phyloP scores from a whole-genome alignment of 1,139 yeast genomes.

The Yamadazyma songkhlaensis region DNA sequence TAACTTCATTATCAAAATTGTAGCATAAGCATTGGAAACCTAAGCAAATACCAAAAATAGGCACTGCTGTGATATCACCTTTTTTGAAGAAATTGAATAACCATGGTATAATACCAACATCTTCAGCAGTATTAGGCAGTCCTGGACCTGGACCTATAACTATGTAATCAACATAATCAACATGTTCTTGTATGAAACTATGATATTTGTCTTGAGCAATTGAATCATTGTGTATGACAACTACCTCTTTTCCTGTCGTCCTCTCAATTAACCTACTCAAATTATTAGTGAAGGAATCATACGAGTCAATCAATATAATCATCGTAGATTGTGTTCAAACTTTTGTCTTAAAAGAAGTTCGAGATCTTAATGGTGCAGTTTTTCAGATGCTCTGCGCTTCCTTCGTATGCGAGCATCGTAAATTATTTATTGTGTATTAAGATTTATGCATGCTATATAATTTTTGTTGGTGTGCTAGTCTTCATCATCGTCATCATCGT shows the following conservation, averaged over 20 bases:
- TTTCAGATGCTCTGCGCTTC: constrained; percentile 6
- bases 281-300: constrained; percentile 91
- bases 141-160: constrained; percentile 99
- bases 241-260: constrained; percentile 53
- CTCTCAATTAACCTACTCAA: constrained; percentile 61
- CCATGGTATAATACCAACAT: constrained; percentile 73
- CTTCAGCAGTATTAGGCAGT: constrained; percentile 60
- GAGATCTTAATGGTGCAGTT: not conserved
- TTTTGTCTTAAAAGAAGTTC: no score
- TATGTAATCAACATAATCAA: constrained; percentile 64
- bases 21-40: constrained; percentile 86
- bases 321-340: constrained; percentile 14
- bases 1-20: constrained; percentile 59
- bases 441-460: constrained; percentile 5
- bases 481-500: constrained; percentile 20
- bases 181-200: constrained; percentile 32
- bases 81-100: constrained; percentile 33
- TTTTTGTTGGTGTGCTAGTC: constrained; percentile 2
- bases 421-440: constrained; percentile 3
- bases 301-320: constrained; percentile 83
- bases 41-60: constrained; percentile 86
- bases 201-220: constrained; percentile 35
- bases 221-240: constrained; percentile 75
- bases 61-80: constrained; percentile 33
- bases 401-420: constrained; percentile 2